A percentile compares a stretch with the other conserved stretches of the same genome.
Evolutionary conservation across 331 rosid species (phyloP).

Genomic region (Ulmus americana): DNA sequence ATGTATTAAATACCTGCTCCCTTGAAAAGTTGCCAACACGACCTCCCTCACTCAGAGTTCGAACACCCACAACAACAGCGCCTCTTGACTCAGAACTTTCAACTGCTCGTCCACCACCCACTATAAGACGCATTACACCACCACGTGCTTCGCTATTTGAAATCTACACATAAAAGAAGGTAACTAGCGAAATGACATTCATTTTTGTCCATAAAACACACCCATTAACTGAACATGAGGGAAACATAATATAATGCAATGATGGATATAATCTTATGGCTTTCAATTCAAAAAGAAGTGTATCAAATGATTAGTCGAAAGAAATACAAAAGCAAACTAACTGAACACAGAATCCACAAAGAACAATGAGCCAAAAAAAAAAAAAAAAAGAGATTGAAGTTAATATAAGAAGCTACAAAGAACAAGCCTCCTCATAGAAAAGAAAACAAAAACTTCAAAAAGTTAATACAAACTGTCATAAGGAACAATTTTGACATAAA

Average conservation of each 20-base stretch:
- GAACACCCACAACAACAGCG: slow-evolving; percentile 96
- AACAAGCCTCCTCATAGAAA: background rate
- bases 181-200: background rate
- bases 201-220: background rate
- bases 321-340: too few species aligned
- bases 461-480: too few species aligned
- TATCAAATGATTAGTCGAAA: too few species aligned
- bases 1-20: slow-evolving; percentile 64
- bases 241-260: background rate
- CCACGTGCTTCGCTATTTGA: slow-evolving; percentile 84
- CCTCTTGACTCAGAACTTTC: slow-evolving; percentile 76
- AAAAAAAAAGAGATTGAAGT: too few species aligned
- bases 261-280: too few species aligned
- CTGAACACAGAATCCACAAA: too few species aligned
- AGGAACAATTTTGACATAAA: too few species aligned
- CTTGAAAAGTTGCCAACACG: slow-evolving; percentile 95
- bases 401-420: background rate
- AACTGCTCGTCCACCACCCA: slow-evolving; percentile 96
- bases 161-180: slow-evolving; percentile 42
- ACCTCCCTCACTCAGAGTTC: slow-evolving; percentile 99
- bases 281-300: too few species aligned
- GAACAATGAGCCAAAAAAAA: too few species aligned
- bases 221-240: background rate
- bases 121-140: slow-evolving; percentile 96
- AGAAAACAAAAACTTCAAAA: background rate